These are phyloP conservation scores for Saccharomyces pastorianus DNA, from an alignment of 1,139 yeast genomes.

Conservation along the genomic window DNA sequence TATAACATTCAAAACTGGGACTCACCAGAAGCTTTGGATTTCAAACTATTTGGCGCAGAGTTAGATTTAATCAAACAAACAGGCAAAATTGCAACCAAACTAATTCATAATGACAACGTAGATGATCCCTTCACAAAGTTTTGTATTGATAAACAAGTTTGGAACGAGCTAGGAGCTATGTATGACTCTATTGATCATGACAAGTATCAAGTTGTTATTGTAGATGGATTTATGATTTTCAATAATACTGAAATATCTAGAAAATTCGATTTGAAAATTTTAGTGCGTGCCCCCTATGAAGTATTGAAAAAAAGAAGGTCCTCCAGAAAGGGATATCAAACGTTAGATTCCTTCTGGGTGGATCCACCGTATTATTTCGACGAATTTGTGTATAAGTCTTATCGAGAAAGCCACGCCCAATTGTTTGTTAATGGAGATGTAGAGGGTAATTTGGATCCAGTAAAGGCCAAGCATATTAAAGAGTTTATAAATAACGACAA, in stretches of 20 bases:
- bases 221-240: conserved; percentile 85
- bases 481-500: conserved; percentile 28
- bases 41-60: conserved; percentile 46
- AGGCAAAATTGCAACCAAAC: conserved; percentile 29
- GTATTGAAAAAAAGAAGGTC: conserved; percentile 61
- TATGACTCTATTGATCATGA: conserved; percentile 7
- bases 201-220: conserved; percentile 40
- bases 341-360: conserved; percentile 80
- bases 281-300: conserved; percentile 57
- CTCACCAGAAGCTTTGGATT: conserved; percentile 75
- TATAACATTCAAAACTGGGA: conserved; percentile 78
- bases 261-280: conserved; percentile 49
- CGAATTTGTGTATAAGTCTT: conserved; percentile 82
- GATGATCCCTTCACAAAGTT: conserved; percentile 24
- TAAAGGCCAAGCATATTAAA: conserved; percentile 16
- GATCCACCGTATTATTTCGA: conserved; percentile 92
- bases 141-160: conserved; percentile 10
- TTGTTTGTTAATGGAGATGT: conserved; percentile 49
- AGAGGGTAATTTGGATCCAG: conserved; percentile 32
- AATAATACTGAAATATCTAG: conserved; percentile 43
- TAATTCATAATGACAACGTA: conserved; percentile 30
- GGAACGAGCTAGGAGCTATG: conserved; percentile 11
- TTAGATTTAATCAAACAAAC: conserved; percentile 36
- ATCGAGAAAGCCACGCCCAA: conserved; percentile 49
- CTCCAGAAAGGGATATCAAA: conserved; percentile 65